Conservation (phyloP, 129 eudicot genomes). For the Pseudognaphalium luteoalbum region DNA sequence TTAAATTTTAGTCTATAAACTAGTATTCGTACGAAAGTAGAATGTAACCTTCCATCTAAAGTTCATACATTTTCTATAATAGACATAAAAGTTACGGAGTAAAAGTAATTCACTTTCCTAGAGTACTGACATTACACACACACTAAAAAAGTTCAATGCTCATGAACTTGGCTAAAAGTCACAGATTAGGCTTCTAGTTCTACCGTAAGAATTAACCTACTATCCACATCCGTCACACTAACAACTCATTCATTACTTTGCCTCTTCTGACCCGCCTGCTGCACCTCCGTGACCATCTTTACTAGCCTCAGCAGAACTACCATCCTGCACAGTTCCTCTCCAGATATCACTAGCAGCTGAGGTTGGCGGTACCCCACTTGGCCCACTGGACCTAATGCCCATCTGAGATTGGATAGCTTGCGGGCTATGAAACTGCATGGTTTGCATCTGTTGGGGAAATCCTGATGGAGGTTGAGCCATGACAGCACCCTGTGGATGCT, state of each 20-base stretch:
- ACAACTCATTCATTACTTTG: constrained; percentile 31
- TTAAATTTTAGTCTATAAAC: no score
- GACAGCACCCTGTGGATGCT: constrained; percentile 56
- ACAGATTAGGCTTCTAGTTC: constrained; percentile 42
- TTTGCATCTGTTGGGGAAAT: constrained; percentile 56
- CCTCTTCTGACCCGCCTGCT: constrained; percentile 46
- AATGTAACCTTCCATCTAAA: constrained; percentile 10
- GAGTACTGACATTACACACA: constrained; percentile 4
- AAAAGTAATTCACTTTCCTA: background rate
- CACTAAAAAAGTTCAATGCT: constrained; percentile 20
- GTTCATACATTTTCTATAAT: constrained; percentile 18
- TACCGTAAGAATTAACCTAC: constrained; percentile 37
- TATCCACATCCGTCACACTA: constrained; percentile 36
- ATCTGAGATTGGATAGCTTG: constrained; percentile 48
- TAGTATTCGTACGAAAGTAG: background rate
- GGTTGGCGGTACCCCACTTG: constrained; percentile 40
- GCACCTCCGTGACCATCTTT: constrained; percentile 52
- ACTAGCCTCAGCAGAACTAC: constrained; percentile 27
- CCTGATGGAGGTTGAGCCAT: constrained; percentile 67
- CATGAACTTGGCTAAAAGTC: constrained; percentile 23
- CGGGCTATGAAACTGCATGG: constrained; percentile 51
- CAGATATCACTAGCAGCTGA: constrained; percentile 42
- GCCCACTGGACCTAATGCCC: constrained; percentile 41
- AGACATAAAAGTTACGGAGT: constrained; percentile 4
- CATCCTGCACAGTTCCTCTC: constrained; percentile 59